Percentiles rank a stretch among this genome's conserved stretches.
phyloP scores from a whole-genome alignment of 352 stramenopile genomes.

The Pythium biforme region DNA sequence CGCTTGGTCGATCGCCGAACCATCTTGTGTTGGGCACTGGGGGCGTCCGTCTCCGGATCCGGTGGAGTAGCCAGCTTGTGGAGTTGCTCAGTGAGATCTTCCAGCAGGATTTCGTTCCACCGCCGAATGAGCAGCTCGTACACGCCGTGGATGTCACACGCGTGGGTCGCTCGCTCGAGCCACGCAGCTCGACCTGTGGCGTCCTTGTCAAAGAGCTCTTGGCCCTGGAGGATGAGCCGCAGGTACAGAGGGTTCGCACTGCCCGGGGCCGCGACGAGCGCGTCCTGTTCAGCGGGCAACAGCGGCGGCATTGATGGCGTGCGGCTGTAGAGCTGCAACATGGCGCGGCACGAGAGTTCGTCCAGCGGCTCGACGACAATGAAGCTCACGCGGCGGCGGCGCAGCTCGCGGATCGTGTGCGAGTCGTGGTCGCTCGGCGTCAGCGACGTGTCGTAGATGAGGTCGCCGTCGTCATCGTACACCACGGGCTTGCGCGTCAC shows the following conservation, averaged over 20 bases:
- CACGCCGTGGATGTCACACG: slow-evolving; percentile 44
- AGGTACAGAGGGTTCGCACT: slow-evolving; percentile 74
- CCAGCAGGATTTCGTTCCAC: slow-evolving; percentile 73
- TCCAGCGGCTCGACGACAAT: slow-evolving; percentile 71
- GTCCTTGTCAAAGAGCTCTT: slow-evolving; percentile 42
- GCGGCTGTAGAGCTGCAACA: slow-evolving; percentile 33
- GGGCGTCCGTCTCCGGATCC: not conserved
- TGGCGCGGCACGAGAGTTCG: slow-evolving; percentile 53
- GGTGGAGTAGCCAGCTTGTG: slow-evolving; percentile 14
- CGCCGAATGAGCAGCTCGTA: slow-evolving; percentile 72
- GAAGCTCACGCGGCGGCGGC: slow-evolving; percentile 56
- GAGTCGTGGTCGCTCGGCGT: slow-evolving; percentile 46
- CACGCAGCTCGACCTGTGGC: slow-evolving; percentile 29
- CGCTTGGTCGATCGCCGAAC: slow-evolving; percentile 19
- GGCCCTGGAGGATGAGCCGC: slow-evolving; percentile 55
- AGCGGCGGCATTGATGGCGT: not conserved
- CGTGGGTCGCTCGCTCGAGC: slow-evolving; percentile 40
- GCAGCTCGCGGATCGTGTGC: slow-evolving; percentile 72
- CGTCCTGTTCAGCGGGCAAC: slow-evolving; percentile 36
- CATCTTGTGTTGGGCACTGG: slow-evolving; percentile 14
- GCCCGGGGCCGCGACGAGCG: slow-evolving; percentile 42
- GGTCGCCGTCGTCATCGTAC: slow-evolving; percentile 66
- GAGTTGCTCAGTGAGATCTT: slow-evolving; percentile 45
- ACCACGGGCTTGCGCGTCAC: slow-evolving; percentile 49
- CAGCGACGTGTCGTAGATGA: slow-evolving; percentile 64